Evolutionary conservation across 805 yeast genomes (phyloP), one percentile per base, ranked within the genome.

Genomic region (Lipomyces mesembrius): DNA sequence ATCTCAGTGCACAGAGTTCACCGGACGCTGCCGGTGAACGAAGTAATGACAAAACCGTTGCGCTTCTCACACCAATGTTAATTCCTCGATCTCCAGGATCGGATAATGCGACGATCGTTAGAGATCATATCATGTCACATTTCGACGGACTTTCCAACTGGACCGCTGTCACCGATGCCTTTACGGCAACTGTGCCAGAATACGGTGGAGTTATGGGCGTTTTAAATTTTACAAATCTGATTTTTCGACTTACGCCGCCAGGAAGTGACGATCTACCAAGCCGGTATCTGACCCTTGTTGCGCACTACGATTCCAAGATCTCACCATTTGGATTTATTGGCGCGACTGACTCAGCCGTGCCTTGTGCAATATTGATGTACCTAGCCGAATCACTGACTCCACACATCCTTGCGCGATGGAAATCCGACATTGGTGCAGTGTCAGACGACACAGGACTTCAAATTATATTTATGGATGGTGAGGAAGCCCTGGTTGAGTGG

Each of bases 401-500:
- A n/a, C 70, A 74, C 34, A 64, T 75, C 56, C 65, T 68, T 20
- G 52, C 39, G 27, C 71, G 70, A 35, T 74, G 77, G 77, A 4
- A 14, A 14, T 25, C 43, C 25, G 62, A 58, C 32, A 20, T 55
- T 3, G n/a, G n/a, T 12, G 27, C 55, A 2, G 22, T 25, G 14
- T 9, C 22, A 14, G 52, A 52, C 60, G 60, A 57, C 32, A 35
- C 69, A 2, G 87, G 86, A 0, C 57, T 85, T 3, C 84, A 83
- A 69, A 74, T 85, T 7, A 76, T 86, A 0, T 86, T 86, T 70
- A 84, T 85, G 62, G 89, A 86, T 69, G 89, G 89, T 3, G 89
- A 86, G 72, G 89, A 86, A 72, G 88, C 89, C 0, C 67, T 85
- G n/a, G 77, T 76, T 1, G 72, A 77, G n/a, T 86, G 89, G 89